Evolutionary conservation across 2,329 filamentous ascomycete genomes (phyloP).

Genomic region (Thielaviopsis euricoi): DNA sequence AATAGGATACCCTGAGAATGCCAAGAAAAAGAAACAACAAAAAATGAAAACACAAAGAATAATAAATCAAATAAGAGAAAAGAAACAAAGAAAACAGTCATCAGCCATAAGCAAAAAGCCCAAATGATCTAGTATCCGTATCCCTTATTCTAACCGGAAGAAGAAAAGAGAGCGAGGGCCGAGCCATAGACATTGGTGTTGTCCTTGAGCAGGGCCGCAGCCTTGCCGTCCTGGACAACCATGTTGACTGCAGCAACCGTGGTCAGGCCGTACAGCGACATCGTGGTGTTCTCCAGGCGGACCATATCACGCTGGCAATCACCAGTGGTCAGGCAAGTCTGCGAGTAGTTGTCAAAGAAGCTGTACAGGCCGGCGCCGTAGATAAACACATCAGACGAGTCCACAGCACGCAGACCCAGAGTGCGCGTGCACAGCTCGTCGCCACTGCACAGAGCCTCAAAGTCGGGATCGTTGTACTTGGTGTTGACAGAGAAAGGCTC

Average conservation of each 20-base stretch:
- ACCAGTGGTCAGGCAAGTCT: slow-evolving; percentile 49
- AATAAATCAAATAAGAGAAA: too few relatives aligned
- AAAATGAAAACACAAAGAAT: slow-evolving; percentile 5
- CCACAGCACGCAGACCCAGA: slow-evolving; percentile 56
- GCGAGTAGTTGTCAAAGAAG: slow-evolving; percentile 70
- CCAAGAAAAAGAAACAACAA: background rate
- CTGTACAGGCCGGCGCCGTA: slow-evolving; percentile 64
- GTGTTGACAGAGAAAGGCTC: slow-evolving; percentile 45
- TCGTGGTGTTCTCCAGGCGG: slow-evolving; percentile 46
- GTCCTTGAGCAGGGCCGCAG: slow-evolving; percentile 37
- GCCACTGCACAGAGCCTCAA: slow-evolving; percentile 35
- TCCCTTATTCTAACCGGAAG: slow-evolving; percentile 6
- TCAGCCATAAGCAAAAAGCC: background rate
- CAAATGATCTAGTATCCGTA: background rate
- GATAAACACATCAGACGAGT: slow-evolving; percentile 50
- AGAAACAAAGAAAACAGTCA: background rate
- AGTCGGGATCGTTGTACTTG: slow-evolving; percentile 51
- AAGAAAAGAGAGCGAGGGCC: slow-evolving; percentile 36
- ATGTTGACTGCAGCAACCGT: slow-evolving; percentile 64
- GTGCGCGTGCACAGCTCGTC: slow-evolving; percentile 45
- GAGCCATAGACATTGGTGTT: slow-evolving; percentile 52
- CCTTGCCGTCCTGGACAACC: slow-evolving; percentile 44
- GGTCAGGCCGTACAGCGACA: slow-evolving; percentile 51
- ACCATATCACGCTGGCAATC: slow-evolving; percentile 68
- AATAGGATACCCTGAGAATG: background rate